Percentiles rank a stretch among this genome's conserved stretches.
phyloP scores from a whole-genome alignment of 1,139 yeast species.

The Candida glucosophila region DNA sequence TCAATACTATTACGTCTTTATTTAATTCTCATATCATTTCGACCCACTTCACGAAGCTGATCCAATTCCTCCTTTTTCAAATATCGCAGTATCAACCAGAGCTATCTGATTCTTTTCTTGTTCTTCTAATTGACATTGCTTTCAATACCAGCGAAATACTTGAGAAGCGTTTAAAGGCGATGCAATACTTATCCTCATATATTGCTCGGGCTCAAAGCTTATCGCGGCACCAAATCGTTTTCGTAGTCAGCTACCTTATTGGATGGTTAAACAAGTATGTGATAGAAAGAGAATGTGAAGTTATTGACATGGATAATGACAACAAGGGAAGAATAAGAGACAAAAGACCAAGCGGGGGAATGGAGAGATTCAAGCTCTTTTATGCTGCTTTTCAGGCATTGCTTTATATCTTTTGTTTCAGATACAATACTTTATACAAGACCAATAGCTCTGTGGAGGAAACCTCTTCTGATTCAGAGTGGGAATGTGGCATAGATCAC shows the following conservation, averaged over 20 bases:
- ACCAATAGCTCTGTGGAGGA: conserved; percentile 7
- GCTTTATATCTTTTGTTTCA: conserved; percentile 84
- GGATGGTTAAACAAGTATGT: conserved; percentile 81
- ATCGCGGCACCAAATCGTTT: conserved; percentile 62
- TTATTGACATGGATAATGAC: conserved; percentile 36
- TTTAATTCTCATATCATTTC: conserved; percentile 81
- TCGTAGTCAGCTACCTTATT: conserved; percentile 69
- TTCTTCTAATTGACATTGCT: conserved; percentile 74
- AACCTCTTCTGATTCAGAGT: conserved; percentile 27
- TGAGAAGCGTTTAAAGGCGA: conserved; percentile 75
- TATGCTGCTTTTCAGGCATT: conserved; percentile 92
- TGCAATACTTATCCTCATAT: conserved; percentile 87
- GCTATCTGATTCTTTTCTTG: conserved; percentile 78
- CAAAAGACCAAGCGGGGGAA: conserved; percentile 42
- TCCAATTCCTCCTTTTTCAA: conserved; percentile 78
- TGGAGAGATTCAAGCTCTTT: conserved; percentile 77
- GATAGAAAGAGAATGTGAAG: conserved; percentile 75
- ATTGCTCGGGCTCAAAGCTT: conserved; percentile 80
- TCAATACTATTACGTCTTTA: conserved; percentile 64
- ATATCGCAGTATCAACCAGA: conserved; percentile 77
- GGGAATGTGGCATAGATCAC: conserved; percentile 82
- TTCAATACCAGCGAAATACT: conserved; percentile 58
- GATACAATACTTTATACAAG: conserved; percentile 54
- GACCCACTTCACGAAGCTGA: conserved; percentile 85
- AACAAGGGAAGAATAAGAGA: no score